These are phyloP conservation scores for Xylaria arbuscula DNA, from an alignment of 2,329 filamentous ascomycete species.

Conservation along the genomic window DNA sequence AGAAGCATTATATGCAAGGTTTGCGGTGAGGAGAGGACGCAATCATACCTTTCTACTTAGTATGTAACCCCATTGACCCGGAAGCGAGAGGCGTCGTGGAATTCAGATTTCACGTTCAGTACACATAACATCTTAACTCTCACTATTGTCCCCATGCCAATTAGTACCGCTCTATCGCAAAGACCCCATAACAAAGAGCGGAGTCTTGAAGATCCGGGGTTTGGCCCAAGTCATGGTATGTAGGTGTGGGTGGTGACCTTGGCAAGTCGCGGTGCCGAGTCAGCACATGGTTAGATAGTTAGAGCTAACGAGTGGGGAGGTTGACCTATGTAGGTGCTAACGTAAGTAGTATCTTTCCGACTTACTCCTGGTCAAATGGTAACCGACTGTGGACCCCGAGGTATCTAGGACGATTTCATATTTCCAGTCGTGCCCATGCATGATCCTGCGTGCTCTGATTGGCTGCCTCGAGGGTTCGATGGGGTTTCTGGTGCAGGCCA, in stretches of 20 bases:
- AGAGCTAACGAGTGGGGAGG: neutral
- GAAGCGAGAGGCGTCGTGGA: slow-evolving; percentile 28
- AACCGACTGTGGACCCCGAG: neutral
- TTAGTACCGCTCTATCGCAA: slow-evolving; percentile 5
- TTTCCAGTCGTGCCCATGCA: slow-evolving; percentile 11
- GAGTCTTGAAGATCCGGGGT: slow-evolving; percentile 25
- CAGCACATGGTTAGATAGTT: neutral
- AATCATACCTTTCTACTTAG: slow-evolving; percentile 5
- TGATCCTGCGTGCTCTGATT: slow-evolving; percentile 25
- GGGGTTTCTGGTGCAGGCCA: slow-evolving; percentile 4
- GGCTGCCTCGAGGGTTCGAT: slow-evolving; percentile 12
- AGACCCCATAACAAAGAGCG: slow-evolving; percentile 21
- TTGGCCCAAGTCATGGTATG: neutral
- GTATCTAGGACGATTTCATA: slow-evolving; percentile 1
- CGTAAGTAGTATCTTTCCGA: slow-evolving; percentile 4
- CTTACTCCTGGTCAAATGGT: slow-evolving; percentile 7
- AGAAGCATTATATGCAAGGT: slow-evolving; percentile 24
- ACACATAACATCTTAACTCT: slow-evolving; percentile 14
- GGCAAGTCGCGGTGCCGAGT: too few relatives aligned
- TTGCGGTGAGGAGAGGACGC: slow-evolving; percentile 35
- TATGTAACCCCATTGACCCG: slow-evolving; percentile 21
- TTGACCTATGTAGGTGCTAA: neutral
- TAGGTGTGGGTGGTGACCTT: neutral
- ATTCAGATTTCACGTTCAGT: slow-evolving; percentile 12
- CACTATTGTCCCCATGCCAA: slow-evolving; percentile 7